Base-by-base conservation (phyloP, 192 early-diverging fungal species). In the Chytriomyces sp. region DNA sequence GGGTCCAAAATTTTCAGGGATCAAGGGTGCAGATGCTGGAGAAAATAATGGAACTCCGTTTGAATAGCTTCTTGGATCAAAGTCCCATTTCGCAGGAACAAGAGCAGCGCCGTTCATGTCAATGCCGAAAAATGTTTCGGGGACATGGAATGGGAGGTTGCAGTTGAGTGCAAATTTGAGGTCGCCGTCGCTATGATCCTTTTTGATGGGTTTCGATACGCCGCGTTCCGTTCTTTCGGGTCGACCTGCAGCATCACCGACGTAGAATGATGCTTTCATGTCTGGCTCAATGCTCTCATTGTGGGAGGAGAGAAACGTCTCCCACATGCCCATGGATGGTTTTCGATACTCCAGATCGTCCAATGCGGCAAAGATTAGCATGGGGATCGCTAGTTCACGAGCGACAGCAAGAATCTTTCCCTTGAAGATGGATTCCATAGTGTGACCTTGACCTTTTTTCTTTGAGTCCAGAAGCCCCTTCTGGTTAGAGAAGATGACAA, bases 221-320 rank as follows among this genome's bases (percentile, higher is more conserved):
- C 88, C 0, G 59, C 70, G 70, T 87, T 88, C 91, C 92, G 93
- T n/a, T 0, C 59, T 77, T 9, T 70, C 68, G 6, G 53, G 66
- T 47, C 97, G 79, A 1, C 97, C 96, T n/a, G 95, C 95, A 4
- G 96, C 97, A 82, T 98, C 97, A 26, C 97, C 97, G 5, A 95
- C 92, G 84, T 89, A 98, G 61, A 95, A 96, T 73, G 91, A 92
- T 3, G 77, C 64, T 7, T 53, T 59, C 48, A 63, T 71, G 72
- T 95, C 94, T 0, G 49, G 46, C 46, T 70, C 18, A 26, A 64
- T 35, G 23, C 43, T 6, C 20, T 77, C 83, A 43, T 84, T 85
- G 9, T 86, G 73, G 63, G 1, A 13, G 9, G 24, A 35, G 1
- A 71, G 26, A 13, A 69, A 61, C 23, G 35, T 23, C 11, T 81